Evolutionary conservation across 1,284 basidiomycete genomes (phyloP), one percentile per base, ranked within the genome.

Genomic region (Cutaneotrichosporon cavernicola): DNA sequence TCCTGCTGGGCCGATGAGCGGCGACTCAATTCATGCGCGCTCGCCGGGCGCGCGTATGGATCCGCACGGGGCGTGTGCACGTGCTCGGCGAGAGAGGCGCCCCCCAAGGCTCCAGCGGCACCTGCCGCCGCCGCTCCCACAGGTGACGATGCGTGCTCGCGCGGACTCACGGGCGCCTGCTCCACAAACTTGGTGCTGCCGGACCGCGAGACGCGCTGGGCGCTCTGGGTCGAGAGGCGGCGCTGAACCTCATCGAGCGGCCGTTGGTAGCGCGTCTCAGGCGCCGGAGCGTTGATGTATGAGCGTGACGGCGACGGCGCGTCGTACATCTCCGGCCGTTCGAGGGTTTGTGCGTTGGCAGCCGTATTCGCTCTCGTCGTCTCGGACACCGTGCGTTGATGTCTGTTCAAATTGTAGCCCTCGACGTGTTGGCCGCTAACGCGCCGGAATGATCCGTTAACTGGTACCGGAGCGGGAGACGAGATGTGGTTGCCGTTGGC

Each of bases 251-350:
- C 57, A 32, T 55, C 63, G 22, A 66, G 59, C 47, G 61, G 51
- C 13, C 65, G 40, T 16, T 66, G 63, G 55, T 65, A 62, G 14
- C 40, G 31, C 5, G 65, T 68, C 18, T 63, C 58, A 46, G 46
- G 63, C 56, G 55, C 58, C 56, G 36, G 30, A 11, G 58, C 52
- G 56, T 74, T 73, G 69, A 73, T 66, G 69, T 80, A 80, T 8
- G 78, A 79, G 34, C 78, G 69, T 4, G 78, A 79, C 18, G 75
- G 74, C 34, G 78, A 79, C 16, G 74, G 74, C 40, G 70, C 47
- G 10, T 73, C 60, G 34, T 53, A 34, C 16, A 72, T 22, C 68
- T 69, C 51, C 6, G 21, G 43, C 13, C 34, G 46, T 4, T 40
- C 22, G 51, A 26, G 9, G 31, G 46, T 34, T 14, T 56, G 30